A percentile compares a stretch with the other conserved stretches of the same genome.
These are phyloP conservation scores for Mycosarcoma mackinlayi DNA, from an alignment of 1,284 basidiomycete species.

Conservation along the genomic window DNA sequence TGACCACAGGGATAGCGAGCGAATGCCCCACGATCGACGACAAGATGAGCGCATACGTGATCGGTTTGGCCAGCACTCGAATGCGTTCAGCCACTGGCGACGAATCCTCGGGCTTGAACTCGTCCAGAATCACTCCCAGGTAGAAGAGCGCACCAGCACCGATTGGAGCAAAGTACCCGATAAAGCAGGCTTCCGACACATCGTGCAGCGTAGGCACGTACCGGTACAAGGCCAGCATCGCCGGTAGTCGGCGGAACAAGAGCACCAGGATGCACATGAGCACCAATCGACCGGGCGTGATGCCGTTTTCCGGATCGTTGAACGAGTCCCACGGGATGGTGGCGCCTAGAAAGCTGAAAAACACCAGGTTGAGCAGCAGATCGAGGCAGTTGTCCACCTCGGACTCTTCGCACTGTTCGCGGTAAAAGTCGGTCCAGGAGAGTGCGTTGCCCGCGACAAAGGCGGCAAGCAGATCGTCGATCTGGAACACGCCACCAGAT, in stretches of 20 bases:
- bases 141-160: conserved; percentile 69
- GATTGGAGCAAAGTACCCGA: conserved; percentile 70
- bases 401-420: conserved; percentile 60
- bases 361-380: conserved; percentile 60
- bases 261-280: conserved; percentile 70
- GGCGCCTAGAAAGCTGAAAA: conserved; percentile 69
- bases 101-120: conserved; percentile 45
- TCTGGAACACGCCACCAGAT: conserved; percentile 45
- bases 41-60: conserved; percentile 56
- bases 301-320: conserved; percentile 58
- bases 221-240: conserved; percentile 56
- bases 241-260: conserved; percentile 68
- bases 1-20: conserved; percentile 55
- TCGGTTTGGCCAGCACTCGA: conserved; percentile 53
- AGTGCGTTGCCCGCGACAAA: conserved; percentile 60
- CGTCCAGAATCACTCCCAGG: conserved; percentile 46
- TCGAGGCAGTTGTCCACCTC: conserved; percentile 62
- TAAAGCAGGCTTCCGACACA: conserved; percentile 63
- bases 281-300: conserved; percentile 67
- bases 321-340: conserved; percentile 56
- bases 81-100: conserved; percentile 31
- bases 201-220: conserved; percentile 64
- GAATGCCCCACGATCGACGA: conserved; percentile 55
- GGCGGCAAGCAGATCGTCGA: conserved; percentile 60
- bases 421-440: conserved; percentile 63